phyloP scores from a whole-genome alignment of 805 yeast genomes.

The Suhomyces prunicola region DNA sequence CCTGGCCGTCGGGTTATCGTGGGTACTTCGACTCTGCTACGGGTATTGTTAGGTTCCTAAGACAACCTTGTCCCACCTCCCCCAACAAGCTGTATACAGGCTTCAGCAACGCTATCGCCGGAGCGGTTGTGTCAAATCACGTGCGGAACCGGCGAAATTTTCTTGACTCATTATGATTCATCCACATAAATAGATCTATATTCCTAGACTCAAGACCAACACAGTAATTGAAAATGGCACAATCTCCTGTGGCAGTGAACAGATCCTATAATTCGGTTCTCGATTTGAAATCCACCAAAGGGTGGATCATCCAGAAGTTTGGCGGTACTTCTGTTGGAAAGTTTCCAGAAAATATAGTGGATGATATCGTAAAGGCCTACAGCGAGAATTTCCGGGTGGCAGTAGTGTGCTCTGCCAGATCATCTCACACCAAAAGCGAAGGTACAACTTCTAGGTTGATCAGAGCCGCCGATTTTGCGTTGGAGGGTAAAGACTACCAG shows the following conservation, averaged over 20 bases:
- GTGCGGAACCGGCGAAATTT: conserved; percentile 10
- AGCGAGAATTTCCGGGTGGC: conserved; percentile 66
- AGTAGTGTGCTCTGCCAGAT: conserved; percentile 94
- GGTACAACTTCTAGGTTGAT: conserved; percentile 91
- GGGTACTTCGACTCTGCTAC: background rate
- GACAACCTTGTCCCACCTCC: background rate
- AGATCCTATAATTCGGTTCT: conserved; percentile 40
- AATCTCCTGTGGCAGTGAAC: conserved; percentile 20
- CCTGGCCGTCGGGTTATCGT: background rate
- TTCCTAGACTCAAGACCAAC: background rate
- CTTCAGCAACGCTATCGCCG: background rate
- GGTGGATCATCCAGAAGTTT: conserved; percentile 74
- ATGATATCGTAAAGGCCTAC: conserved; percentile 74
- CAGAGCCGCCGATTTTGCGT: conserved; percentile 77
- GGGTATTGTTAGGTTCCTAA: background rate
- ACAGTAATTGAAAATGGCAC: conserved; percentile 11
- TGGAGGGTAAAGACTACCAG: conserved; percentile 56
- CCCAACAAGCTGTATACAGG: background rate
- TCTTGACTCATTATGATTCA: conserved; percentile 7
- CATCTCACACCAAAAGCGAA: conserved; percentile 85
- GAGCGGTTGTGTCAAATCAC: conserved; percentile 7
- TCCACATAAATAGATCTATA: background rate
- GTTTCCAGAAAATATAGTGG: conserved; percentile 80
- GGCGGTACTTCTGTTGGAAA: conserved; percentile 98
- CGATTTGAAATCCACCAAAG: conserved; percentile 29